These are phyloP conservation scores for Talaromyces amestolkiae DNA, from an alignment of 2,329 filamentous ascomycete genomes.

Conservation along the genomic window DNA sequence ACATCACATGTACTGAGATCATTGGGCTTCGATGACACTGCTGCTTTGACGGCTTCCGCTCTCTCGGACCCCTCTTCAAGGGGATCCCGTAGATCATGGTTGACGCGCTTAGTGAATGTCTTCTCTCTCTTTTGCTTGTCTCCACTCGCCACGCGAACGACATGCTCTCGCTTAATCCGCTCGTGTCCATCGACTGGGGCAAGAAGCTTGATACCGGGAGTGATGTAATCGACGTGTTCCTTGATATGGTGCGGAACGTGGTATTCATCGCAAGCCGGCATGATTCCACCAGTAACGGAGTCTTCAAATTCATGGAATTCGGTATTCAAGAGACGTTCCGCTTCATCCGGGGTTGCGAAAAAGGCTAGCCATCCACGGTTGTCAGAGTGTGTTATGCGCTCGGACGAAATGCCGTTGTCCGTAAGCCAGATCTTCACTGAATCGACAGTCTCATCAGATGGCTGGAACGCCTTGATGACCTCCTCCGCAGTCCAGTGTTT, in stretches of 20 bases:
- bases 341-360: conserved; percentile 54
- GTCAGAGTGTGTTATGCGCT: conserved; percentile 51
- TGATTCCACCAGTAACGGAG: conserved; percentile 28
- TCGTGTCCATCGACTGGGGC: conserved; percentile 27
- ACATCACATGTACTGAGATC: conserved; percentile 45
- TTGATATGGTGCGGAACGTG: conserved; percentile 50
- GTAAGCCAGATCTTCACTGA: conserved; percentile 55
- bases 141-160: neutral
- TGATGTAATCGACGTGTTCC: conserved; percentile 56
- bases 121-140: neutral
- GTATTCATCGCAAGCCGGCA: conserved; percentile 43
- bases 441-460: conserved; percentile 46
- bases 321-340: conserved; percentile 54
- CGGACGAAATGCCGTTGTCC: conserved; percentile 49
- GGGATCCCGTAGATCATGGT: conserved; percentile 16
- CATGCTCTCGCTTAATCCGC: conserved; percentile 22
- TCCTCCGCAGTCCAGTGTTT: conserved; percentile 45
- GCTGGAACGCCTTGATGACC: conserved; percentile 45
- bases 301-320: conserved; percentile 55
- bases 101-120: neutral
- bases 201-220: conserved; percentile 53
- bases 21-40: neutral
- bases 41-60: neutral
- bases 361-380: conserved; percentile 56
- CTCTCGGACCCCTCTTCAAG: neutral